Evolutionary conservation across 2,329 filamentous ascomycete genomes (phyloP).

Genomic region (Colletotrichum liaoningense): DNA sequence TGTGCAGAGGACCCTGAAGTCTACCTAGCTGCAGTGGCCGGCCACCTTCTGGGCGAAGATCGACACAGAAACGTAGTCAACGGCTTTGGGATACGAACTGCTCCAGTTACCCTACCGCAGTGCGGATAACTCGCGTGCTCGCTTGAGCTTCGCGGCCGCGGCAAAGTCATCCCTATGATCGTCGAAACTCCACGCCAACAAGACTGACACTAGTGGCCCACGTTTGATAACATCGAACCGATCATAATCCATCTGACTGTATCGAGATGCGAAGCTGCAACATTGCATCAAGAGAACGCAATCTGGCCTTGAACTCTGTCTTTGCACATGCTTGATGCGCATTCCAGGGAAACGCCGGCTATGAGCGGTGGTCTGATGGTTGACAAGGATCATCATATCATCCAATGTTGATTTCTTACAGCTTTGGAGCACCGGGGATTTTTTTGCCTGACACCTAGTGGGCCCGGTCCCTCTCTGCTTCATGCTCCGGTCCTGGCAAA

Average conservation of each 20-base stretch:
- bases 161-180: background rate
- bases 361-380: constrained; percentile 22
- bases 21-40: background rate
- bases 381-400: constrained; percentile 31
- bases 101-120: background rate
- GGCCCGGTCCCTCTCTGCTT: constrained; percentile 17
- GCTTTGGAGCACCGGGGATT: constrained; percentile 31
- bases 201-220: constrained; percentile 4
- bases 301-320: background rate
- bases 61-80: constrained; percentile 13
- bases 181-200: background rate
- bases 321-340: background rate
- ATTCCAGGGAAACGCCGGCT: background rate
- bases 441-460: constrained; percentile 26
- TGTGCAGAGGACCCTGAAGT: constrained; percentile 22
- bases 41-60: background rate
- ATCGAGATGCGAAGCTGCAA: background rate
- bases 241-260: background rate
- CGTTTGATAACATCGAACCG: background rate
- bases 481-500: constrained; percentile 10
- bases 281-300: constrained; percentile 2
- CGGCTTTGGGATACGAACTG: constrained; percentile 9
- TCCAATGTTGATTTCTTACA: constrained; percentile 32
- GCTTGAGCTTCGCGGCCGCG: background rate
- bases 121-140: background rate